These are phyloP conservation scores for Saxophila tyrrhenica DNA, from an alignment of 495 filamentous ascomycete genomes.

Conservation along the genomic window DNA sequence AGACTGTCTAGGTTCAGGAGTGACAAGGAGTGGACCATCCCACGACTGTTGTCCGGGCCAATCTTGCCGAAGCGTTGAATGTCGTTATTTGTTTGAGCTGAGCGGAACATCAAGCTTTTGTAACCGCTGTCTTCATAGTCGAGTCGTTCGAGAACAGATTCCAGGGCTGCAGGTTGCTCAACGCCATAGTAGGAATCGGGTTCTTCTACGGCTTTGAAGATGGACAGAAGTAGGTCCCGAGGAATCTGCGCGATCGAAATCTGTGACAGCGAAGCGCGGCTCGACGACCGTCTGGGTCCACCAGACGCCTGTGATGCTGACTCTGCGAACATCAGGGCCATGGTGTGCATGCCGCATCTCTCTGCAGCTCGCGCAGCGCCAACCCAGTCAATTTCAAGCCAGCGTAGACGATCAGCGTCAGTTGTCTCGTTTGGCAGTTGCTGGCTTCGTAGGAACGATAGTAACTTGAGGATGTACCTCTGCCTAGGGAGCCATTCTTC, in stretches of 20 bases:
- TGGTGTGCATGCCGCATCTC: conserved; percentile 74
- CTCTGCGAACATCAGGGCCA: conserved; percentile 73
- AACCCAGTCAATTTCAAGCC: conserved; percentile 74
- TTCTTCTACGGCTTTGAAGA: conserved; percentile 87
- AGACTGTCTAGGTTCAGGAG: conserved; percentile 60
- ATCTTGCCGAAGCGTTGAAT: conserved; percentile 42
- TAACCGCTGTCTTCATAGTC: conserved; percentile 82
- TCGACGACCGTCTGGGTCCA: conserved; percentile 5
- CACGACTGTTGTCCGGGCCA: conserved; percentile 29
- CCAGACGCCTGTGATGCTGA: conserved; percentile 41
- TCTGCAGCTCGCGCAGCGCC: conserved; percentile 66
- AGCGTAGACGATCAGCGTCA: conserved; percentile 63
- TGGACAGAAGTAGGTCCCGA: conserved; percentile 56
- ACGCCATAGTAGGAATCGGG: conserved; percentile 96
- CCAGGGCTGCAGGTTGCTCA: conserved; percentile 60
- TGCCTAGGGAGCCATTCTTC: conserved; percentile 5
- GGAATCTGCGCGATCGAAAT: conserved; percentile 32
- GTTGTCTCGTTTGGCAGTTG: conserved; percentile 62
- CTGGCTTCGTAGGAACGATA: conserved; percentile 84
- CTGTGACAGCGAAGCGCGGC: conserved; percentile 11
- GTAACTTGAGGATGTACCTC: conserved; percentile 56
- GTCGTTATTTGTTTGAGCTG: conserved; percentile 82
- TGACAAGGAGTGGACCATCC: conserved; percentile 51
- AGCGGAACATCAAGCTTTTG: conserved; percentile 81
- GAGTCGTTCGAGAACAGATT: conserved; percentile 66